These are phyloP conservation scores for Ophiocordyceps camponoti-floridani DNA, from an alignment of 2,329 filamentous ascomycete species.

Conservation along the genomic window DNA sequence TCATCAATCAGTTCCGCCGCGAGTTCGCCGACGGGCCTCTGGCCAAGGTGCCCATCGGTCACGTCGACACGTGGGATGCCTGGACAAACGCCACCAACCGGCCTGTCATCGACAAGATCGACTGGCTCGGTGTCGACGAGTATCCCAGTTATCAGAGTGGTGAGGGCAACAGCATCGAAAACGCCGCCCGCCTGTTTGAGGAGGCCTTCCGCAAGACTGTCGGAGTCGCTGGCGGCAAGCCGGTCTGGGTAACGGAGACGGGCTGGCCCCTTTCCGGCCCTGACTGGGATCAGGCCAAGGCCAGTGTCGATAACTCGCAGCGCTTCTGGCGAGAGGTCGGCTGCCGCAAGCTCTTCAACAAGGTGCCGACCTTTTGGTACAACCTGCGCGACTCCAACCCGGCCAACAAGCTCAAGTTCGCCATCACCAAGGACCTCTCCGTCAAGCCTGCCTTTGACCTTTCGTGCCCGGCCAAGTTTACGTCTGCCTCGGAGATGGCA, in stretches of 20 bases:
- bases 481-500: constrained; percentile 2
- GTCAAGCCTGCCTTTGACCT: constrained; percentile 34
- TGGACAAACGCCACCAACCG: constrained; percentile 43
- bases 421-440: constrained; percentile 33
- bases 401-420: constrained; percentile 39
- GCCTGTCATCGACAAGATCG: constrained; percentile 40
- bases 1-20: constrained; percentile 46
- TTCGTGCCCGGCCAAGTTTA: constrained; percentile 28
- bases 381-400: constrained; percentile 42
- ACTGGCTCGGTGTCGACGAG: constrained; percentile 47
- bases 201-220: constrained; percentile 24
- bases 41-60: constrained; percentile 35
- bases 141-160: constrained; percentile 48
- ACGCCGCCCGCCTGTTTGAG: constrained; percentile 36
- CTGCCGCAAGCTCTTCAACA: constrained; percentile 38
- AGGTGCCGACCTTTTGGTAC: constrained; percentile 43
- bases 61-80: constrained; percentile 51
- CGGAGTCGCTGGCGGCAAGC: constrained; percentile 30
- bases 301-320: constrained; percentile 40
- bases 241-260: constrained; percentile 45
- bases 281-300: constrained; percentile 32
- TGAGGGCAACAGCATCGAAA: constrained; percentile 36
- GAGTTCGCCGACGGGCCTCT: constrained; percentile 30
- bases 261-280: constrained; percentile 43
- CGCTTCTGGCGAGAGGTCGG: constrained; percentile 45